These are phyloP conservation scores for Corynespora cassiicola DNA, from an alignment of 2,329 filamentous ascomycete species.

Conservation along the genomic window DNA sequence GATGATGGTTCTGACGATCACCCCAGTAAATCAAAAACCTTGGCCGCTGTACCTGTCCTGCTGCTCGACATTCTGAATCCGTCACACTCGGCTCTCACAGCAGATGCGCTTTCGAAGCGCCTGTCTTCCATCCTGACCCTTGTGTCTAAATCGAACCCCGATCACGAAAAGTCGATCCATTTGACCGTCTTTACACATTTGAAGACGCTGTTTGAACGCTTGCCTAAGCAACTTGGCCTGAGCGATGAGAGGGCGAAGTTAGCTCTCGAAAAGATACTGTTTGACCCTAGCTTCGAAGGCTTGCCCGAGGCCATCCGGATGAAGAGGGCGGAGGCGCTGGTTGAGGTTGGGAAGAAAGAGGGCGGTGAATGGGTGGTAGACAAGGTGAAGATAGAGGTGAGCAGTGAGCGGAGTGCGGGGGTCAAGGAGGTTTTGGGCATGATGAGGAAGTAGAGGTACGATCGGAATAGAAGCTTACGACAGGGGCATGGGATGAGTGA, in stretches of 20 bases:
- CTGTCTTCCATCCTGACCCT: constrained; percentile 19
- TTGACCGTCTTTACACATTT: constrained; percentile 29
- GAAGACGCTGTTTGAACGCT: constrained; percentile 23
- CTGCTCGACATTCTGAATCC: no score
- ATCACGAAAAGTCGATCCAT: constrained; percentile 27
- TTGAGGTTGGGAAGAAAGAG: constrained; percentile 20
- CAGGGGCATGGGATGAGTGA: not conserved
- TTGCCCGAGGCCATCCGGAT: constrained; percentile 34
- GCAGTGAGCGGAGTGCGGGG: constrained; percentile 25
- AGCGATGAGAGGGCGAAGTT: constrained; percentile 14
- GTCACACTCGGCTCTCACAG: no score
- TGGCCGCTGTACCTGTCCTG: no score
- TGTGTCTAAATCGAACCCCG: constrained; percentile 22
- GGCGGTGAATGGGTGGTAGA: constrained; percentile 21
- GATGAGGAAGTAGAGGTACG: constrained; percentile 15
- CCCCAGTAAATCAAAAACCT: no score
- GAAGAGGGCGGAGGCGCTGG: constrained; percentile 33
- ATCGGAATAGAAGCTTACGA: not conserved
- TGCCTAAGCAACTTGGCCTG: constrained; percentile 9
- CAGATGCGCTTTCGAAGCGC: constrained; percentile 15
- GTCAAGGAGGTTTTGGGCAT: constrained; percentile 29
- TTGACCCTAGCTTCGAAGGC: constrained; percentile 30
- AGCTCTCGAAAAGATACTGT: constrained; percentile 25
- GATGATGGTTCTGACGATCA: no score
- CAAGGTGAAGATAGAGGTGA: constrained; percentile 20